Evolutionary conservation across 148 eudicot genomes (phyloP).

Genomic region (Amaranthus hypochondriacus): DNA sequence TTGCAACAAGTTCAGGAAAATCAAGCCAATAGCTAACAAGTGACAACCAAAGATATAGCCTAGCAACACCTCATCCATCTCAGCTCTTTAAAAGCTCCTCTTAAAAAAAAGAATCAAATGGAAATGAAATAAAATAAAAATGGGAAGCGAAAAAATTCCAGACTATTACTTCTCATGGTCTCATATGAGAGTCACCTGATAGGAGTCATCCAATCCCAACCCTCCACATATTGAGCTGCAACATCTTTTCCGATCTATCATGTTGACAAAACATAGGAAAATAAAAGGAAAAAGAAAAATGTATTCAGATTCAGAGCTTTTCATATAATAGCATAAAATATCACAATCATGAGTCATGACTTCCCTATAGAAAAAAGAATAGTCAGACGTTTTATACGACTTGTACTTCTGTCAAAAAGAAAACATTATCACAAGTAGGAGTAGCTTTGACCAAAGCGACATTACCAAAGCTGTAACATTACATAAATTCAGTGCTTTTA

Average conservation of each 20-base stretch:
- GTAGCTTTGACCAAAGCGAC: background rate
- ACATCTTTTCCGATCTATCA: slow-evolving; percentile 94
- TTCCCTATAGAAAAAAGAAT: slow-evolving; percentile 3
- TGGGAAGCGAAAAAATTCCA: background rate
- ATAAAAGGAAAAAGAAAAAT: background rate
- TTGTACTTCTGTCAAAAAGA: background rate
- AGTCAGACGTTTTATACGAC: background rate
- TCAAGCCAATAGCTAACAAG: background rate
- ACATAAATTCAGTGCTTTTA: background rate
- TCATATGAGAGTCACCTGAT: slow-evolving; percentile 58
- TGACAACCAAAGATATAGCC: background rate
- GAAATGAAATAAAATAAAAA: background rate
- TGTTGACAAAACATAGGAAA: slow-evolving; percentile 8
- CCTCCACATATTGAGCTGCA: slow-evolving; percentile 92
- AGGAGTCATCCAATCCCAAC: slow-evolving; percentile 99
- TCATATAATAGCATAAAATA: slow-evolving; percentile 5
- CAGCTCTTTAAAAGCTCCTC: background rate
- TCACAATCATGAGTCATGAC: background rate
- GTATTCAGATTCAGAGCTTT: slow-evolving; percentile 1
- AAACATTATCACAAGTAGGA: background rate
- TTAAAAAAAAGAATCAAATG: no score
- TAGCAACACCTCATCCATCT: background rate
- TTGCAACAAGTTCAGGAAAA: background rate
- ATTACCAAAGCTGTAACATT: background rate
- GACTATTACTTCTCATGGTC: slow-evolving; percentile 1